Evolutionary conservation across 352 stramenopile genomes (phyloP).

Genomic region (Pythium guiyangense): DNA sequence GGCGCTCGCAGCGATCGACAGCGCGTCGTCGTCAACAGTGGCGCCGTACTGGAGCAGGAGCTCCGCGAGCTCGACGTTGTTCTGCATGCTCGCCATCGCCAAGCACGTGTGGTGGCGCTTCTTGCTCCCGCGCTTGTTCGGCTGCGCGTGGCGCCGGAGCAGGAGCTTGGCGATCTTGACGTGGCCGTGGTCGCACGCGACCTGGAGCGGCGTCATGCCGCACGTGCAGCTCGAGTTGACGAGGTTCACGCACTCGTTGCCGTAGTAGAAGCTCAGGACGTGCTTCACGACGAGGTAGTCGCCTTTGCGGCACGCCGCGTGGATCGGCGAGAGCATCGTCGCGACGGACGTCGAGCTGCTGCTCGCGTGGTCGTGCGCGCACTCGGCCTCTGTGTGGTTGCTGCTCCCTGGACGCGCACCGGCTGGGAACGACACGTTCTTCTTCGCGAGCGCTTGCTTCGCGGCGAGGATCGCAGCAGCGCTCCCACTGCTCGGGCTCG

Average conservation of each 20-base stretch:
- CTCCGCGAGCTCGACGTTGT: constrained; percentile 41
- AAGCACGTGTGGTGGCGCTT: constrained; percentile 43
- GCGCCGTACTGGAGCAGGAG: constrained; percentile 61
- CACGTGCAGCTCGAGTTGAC: constrained; percentile 65
- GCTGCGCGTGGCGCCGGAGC: constrained; percentile 49
- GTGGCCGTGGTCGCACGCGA: constrained; percentile 55
- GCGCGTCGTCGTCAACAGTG: constrained; percentile 50
- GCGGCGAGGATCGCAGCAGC: constrained; percentile 7
- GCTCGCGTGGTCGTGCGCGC: constrained; percentile 17
- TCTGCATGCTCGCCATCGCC: constrained; percentile 40
- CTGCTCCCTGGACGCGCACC: too few relatives aligned
- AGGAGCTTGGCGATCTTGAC: constrained; percentile 54
- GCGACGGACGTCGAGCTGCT: constrained; percentile 10
- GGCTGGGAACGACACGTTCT: constrained; percentile 65
- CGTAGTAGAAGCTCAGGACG: constrained; percentile 62
- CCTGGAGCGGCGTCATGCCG: constrained; percentile 66
- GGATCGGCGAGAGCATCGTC: constrained; percentile 50
- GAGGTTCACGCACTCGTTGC: constrained; percentile 48
- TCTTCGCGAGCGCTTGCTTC: constrained; percentile 32
- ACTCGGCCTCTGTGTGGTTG: constrained; percentile 22
- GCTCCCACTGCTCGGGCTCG: constrained; percentile 6
- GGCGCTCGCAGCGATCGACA: constrained; percentile 35
- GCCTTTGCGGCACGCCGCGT: constrained; percentile 52
- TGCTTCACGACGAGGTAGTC: constrained; percentile 69
- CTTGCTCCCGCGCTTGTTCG: constrained; percentile 40